These are phyloP conservation scores for Apiospora hydei DNA, from an alignment of 2,329 filamentous ascomycete genomes.

Conservation along the genomic window DNA sequence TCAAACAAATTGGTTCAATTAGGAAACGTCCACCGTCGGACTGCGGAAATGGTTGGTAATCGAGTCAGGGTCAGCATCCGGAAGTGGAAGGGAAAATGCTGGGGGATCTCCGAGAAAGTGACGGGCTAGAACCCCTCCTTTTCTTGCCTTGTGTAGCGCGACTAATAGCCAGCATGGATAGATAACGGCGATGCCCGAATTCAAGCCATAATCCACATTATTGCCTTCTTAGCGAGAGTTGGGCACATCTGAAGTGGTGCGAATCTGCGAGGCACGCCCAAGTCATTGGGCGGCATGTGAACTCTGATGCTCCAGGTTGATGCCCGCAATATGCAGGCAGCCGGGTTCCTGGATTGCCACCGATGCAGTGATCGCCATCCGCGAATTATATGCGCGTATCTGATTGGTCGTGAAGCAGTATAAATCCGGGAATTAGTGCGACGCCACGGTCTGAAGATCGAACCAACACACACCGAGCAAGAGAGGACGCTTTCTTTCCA, in stretches of 20 bases:
- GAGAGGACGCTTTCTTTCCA: too few species aligned
- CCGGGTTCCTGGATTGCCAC: not conserved
- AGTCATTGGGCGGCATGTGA: constrained; percentile 5
- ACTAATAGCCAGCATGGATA: not conserved
- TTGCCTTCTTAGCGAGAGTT: not conserved
- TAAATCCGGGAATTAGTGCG: not conserved
- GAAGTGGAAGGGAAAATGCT: not conserved
- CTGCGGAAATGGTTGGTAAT: not conserved
- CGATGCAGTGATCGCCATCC: not conserved
- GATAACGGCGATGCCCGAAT: not conserved
- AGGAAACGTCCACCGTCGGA: not conserved
- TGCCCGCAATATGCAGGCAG: not conserved
- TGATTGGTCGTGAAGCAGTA: constrained; percentile 1
- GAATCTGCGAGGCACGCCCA: not conserved
- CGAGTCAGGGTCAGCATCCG: not conserved
- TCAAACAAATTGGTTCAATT: not conserved
- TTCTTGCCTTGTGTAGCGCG: not conserved
- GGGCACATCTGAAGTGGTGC: not conserved
- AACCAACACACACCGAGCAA: not conserved
- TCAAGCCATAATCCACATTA: not conserved
- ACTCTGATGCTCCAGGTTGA: not conserved
- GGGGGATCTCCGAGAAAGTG: not conserved
- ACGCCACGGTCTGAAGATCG: not conserved
- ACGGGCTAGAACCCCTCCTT: not conserved
- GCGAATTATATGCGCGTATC: too few species aligned